These are phyloP conservation scores for Candida piceae DNA, from an alignment of 805 yeast genomes.

Conservation along the genomic window DNA sequence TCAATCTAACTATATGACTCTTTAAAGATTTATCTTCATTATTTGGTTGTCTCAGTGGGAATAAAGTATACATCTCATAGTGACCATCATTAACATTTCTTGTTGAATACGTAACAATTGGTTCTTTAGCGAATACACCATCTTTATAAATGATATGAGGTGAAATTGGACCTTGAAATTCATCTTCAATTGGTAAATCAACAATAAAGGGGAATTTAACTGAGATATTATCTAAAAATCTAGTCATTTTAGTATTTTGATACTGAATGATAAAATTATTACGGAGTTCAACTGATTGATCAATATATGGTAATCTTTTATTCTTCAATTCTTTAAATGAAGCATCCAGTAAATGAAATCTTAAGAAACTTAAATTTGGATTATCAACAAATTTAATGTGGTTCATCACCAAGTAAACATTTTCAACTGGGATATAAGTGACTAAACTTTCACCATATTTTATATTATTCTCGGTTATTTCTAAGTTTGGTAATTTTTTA, in stretches of 20 bases:
- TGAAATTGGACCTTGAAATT: not conserved
- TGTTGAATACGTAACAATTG: not conserved
- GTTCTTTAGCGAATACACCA: not conserved
- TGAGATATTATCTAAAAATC: not conserved
- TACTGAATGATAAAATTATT: not conserved
- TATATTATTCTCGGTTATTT: not conserved
- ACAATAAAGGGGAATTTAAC: not conserved
- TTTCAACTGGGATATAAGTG: not conserved
- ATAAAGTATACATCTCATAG: not conserved
- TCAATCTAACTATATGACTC: not conserved
- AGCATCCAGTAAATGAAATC: not conserved
- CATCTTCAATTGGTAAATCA: not conserved
- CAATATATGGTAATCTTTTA: not conserved
- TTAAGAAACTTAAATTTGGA: not conserved
- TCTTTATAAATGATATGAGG: not conserved
- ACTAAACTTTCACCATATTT: not conserved
- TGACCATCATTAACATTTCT: not conserved
- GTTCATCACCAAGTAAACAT: not conserved
- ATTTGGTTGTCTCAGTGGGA: not conserved
- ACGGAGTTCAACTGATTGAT: not conserved
- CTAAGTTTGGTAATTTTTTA: not conserved
- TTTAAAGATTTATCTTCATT: not conserved
- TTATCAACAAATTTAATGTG: not conserved
- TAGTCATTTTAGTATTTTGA: not conserved
- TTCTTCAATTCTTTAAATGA: slow-evolving; percentile 1